Conservation (phyloP, 768 basidiomycete genomes). For the Rhodotorula paludigena region DNA sequence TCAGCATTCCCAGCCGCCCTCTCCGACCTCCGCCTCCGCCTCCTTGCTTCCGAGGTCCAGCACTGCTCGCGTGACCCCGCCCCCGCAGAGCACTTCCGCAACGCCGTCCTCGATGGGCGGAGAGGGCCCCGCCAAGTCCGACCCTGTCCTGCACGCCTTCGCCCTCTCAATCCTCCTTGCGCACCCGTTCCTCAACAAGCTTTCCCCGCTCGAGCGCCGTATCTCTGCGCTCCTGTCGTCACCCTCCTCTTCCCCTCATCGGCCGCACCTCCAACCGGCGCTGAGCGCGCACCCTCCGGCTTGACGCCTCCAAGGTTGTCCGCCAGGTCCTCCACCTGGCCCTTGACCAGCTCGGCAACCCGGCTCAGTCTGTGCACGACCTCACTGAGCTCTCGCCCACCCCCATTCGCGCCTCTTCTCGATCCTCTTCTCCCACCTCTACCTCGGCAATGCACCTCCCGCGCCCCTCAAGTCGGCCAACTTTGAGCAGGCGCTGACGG, state of each 20-base stretch:
- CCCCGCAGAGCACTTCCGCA: slow-evolving; percentile 82
- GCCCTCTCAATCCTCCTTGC: slow-evolving; percentile 77
- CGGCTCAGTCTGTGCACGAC: slow-evolving; percentile 82
- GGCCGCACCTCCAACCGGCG: slow-evolving; percentile 60
- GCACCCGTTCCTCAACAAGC: slow-evolving; percentile 60
- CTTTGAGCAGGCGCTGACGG: slow-evolving; percentile 7
- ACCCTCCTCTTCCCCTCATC: slow-evolving; percentile 14
- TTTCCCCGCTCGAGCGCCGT: slow-evolving; percentile 82
- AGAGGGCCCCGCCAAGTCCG: slow-evolving; percentile 51
- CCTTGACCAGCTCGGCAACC: slow-evolving; percentile 75
- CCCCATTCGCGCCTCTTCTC: slow-evolving; percentile 74
- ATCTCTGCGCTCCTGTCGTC: slow-evolving; percentile 54
- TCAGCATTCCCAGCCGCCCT: slow-evolving; percentile 50
- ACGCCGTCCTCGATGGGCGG: slow-evolving; percentile 75
- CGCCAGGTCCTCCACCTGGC: slow-evolving; percentile 75
- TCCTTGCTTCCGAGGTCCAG: slow-evolving; percentile 80
- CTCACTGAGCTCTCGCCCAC: slow-evolving; percentile 72
- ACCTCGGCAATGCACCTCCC: not conserved
- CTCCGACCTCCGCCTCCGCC: slow-evolving; percentile 70
- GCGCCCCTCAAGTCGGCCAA: not conserved
- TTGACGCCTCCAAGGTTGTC: slow-evolving; percentile 72
- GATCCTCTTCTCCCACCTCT: slow-evolving; percentile 65
- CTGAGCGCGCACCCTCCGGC: slow-evolving; percentile 63
- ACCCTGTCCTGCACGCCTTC: slow-evolving; percentile 73
- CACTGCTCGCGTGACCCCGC: slow-evolving; percentile 84